Conservation (phyloP, 1,284 basidiomycete genomes). For the Cystobasidium pallidum region DNA sequence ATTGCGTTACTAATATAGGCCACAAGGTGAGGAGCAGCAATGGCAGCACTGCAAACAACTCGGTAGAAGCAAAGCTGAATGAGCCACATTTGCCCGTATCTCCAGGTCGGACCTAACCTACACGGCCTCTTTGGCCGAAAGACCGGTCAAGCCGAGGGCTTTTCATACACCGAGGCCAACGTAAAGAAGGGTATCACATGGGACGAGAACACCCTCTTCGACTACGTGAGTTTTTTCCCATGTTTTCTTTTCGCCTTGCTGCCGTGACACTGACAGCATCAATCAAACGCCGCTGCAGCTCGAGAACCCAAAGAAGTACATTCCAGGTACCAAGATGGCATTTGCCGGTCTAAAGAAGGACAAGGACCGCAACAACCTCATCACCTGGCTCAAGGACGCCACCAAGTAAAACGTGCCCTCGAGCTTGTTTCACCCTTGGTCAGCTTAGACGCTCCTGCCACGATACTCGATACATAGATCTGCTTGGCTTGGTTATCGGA, state of each 20-base stretch:
- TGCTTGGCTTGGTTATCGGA: neutral
- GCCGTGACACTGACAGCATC: too few relatives aligned
- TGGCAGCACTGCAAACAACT: neutral
- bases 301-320: slow-evolving; percentile 98
- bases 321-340: slow-evolving; percentile 96
- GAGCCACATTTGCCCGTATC: neutral
- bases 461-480: neutral
- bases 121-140: slow-evolving; percentile 69
- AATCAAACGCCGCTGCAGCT: slow-evolving; percentile 50
- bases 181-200: slow-evolving; percentile 91
- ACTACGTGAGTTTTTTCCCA: slow-evolving; percentile 66
- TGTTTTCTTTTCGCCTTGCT: too few relatives aligned
- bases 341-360: slow-evolving; percentile 97
- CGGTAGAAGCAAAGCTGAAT: neutral
- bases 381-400: slow-evolving; percentile 39
- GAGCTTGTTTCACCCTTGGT: neutral
- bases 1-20: neutral
- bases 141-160: slow-evolving; percentile 83
- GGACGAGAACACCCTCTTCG: slow-evolving; percentile 82
- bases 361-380: slow-evolving; percentile 58
- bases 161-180: slow-evolving; percentile 90
- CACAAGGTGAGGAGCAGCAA: slow-evolving; percentile 11
- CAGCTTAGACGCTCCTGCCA: neutral
- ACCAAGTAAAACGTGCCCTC: slow-evolving; percentile 5
- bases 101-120: slow-evolving; percentile 16